Evolutionary conservation across 305 asterid species (phyloP).

Genomic region (Rubia balearica): DNA sequence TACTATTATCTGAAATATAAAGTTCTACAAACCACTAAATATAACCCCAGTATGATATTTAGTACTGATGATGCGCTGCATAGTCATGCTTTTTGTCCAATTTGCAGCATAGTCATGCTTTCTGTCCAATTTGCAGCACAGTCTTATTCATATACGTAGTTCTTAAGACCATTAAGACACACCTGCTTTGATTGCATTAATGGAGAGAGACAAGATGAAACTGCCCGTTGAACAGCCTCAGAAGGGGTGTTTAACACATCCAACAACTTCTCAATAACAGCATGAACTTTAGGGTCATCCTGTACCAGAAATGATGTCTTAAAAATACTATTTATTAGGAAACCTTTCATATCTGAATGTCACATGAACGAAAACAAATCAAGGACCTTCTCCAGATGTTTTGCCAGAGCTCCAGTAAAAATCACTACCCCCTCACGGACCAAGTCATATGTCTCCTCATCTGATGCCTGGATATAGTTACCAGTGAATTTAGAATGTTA

Average conservation of each 20-base stretch:
- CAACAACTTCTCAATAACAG: slow-evolving; percentile 94
- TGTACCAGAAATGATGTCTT: slow-evolving; percentile 20
- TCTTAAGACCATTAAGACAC: not conserved
- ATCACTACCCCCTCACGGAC: slow-evolving; percentile 99
- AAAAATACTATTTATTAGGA: not conserved
- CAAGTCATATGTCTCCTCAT: slow-evolving; percentile 92
- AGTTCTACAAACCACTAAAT: not conserved
- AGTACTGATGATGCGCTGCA: not conserved
- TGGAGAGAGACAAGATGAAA: slow-evolving; percentile 89
- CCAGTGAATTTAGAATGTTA: not conserved
- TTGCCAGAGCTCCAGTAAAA: slow-evolving; percentile 95
- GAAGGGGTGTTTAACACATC: slow-evolving; percentile 96
- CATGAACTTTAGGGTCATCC: slow-evolving; percentile 95
- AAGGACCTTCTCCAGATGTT: slow-evolving; percentile 79
- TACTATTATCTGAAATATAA: not conserved
- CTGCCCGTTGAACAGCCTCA: slow-evolving; percentile 98
- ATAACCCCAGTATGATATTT: not conserved
- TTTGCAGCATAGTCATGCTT: not conserved
- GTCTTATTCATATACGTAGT: slow-evolving; percentile 6
- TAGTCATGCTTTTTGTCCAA: slow-evolving; percentile 5
- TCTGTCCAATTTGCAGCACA: slow-evolving; percentile 3
- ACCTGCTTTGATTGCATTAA: slow-evolving; percentile 97
- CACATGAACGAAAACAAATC: slow-evolving; percentile 13
- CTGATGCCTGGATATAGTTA: slow-evolving; percentile 51
- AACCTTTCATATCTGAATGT: not conserved